A percentile compares a stretch with the other conserved stretches of the same genome.
Evolutionary conservation across 495 filamentous ascomycete species (phyloP).

Genomic region (Podospora bellae-mahoneyi): DNA sequence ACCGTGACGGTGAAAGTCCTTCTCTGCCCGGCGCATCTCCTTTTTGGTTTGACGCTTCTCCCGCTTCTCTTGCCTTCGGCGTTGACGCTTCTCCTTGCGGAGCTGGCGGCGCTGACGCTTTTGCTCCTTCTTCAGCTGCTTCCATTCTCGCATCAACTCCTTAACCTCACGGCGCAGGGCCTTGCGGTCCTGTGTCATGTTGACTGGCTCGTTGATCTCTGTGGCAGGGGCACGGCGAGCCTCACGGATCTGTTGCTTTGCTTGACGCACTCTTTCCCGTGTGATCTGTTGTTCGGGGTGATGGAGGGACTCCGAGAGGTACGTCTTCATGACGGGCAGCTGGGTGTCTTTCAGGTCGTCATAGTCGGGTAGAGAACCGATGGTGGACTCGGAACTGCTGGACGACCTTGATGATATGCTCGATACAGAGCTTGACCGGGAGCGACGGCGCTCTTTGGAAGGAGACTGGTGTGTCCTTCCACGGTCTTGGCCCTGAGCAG

Average conservation of each 20-base stretch:
- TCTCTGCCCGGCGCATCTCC: slow-evolving; percentile 28
- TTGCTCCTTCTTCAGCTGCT: slow-evolving; percentile 42
- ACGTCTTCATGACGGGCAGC: slow-evolving; percentile 37
- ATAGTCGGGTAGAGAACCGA: slow-evolving; percentile 47
- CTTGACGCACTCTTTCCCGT: slow-evolving; percentile 35
- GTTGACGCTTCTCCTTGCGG: slow-evolving; percentile 28
- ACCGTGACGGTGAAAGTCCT: slow-evolving; percentile 22
- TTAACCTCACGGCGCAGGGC: slow-evolving; percentile 41
- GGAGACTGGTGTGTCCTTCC: neutral
- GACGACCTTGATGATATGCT: slow-evolving; percentile 28
- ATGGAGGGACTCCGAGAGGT: slow-evolving; percentile 39
- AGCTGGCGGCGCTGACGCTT: slow-evolving; percentile 26
- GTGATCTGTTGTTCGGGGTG: slow-evolving; percentile 45
- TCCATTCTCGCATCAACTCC: slow-evolving; percentile 38
- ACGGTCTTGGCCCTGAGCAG: neutral
- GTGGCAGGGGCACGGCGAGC: slow-evolving; percentile 27
- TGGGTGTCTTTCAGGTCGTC: slow-evolving; percentile 43
- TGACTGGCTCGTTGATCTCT: slow-evolving; percentile 16
- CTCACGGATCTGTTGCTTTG: slow-evolving; percentile 40
- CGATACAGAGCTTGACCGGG: slow-evolving; percentile 23
- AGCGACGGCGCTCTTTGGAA: neutral
- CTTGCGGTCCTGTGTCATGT: slow-evolving; percentile 24
- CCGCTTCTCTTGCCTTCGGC: slow-evolving; percentile 31
- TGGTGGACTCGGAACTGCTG: slow-evolving; percentile 39
- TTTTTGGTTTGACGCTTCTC: slow-evolving; percentile 28